Evolutionary conservation across 257 asterid species (phyloP), one percentile per base, ranked within the genome.

Genomic region (Schizonepeta tenuifolia): DNA sequence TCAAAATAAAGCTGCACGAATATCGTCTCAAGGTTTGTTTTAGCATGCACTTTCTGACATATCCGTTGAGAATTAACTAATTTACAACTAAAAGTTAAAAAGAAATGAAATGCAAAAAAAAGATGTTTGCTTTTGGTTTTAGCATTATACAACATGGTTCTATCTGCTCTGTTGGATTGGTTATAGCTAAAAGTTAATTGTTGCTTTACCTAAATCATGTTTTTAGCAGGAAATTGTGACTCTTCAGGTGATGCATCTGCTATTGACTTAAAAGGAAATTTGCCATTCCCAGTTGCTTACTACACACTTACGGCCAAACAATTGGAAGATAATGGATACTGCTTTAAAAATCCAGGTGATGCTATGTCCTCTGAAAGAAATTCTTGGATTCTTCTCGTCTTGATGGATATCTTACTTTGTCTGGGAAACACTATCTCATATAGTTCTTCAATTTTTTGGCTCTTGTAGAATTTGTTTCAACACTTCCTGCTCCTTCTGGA

Each of bases 281-380:
- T 86, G 76, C 97, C 97, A 46, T 94, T 90, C 77, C 98, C 99
- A 7, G 51, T 94, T 35, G 79, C 86, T 43, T 85, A 90, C 76
- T 94, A 94, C 74, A 88, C 97, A 15, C 95, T 95, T 69, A 86
- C 93, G 21, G 79, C 90, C 54, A 92, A 82, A 76, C 86, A 90
- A 67, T 80, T 95, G 83, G 97, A 92, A 85, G 98, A 90, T 69
- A 95, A 95, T 82, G 93, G 95, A 67, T 95, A 95, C 79, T 79
- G 81, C 61, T 75, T 26, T 36, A 78, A 83, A 51, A 78, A 79
- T 70, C 85, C 92, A 87, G 98, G 98, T 93, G 72, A 60, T 77
- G 28, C 75, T 77, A 55, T 74, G 57, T 69, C 64, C 69, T 61
- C 17, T 54, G 43, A 15, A 22, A 55, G 38, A 24, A 61, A 46